Conservation (phyloP, 331 rosid genomes). For the Spiraea crenata region DNA sequence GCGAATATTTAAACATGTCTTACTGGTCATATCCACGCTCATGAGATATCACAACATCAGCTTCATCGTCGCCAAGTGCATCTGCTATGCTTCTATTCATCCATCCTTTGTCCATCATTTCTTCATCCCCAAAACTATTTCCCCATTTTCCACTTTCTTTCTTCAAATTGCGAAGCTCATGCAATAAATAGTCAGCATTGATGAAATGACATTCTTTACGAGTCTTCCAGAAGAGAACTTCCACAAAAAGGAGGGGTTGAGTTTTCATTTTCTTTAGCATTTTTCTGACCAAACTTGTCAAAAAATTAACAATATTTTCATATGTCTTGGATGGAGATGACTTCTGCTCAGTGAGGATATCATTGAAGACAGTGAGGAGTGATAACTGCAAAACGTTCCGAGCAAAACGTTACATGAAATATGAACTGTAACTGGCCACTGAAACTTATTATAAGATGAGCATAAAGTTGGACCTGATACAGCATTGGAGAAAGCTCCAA, state of each 20-base stretch:
- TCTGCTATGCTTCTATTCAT: conserved; percentile 71
- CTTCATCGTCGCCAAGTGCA: conserved; percentile 99
- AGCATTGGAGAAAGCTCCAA: conserved; percentile 87
- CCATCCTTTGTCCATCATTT: conserved; percentile 43
- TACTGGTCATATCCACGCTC: conserved; percentile 53
- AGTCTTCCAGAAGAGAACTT: conserved; percentile 87
- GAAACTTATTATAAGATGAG: conserved; percentile 3
- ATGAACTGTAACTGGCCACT: conserved; percentile 9
- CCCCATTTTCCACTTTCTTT: conserved; percentile 52
- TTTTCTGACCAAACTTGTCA: conserved; percentile 62
- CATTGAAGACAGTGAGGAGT: conserved; percentile 67
- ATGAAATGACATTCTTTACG: conserved; percentile 88
- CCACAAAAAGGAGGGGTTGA: conserved; percentile 91
- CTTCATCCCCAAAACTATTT: conserved; percentile 38
- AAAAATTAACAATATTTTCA: conserved; percentile 62
- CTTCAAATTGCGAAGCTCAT: conserved; percentile 70
- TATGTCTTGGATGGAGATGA: conserved; percentile 62
- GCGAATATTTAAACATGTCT: conserved; percentile 26
- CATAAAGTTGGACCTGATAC: conserved; percentile 65
- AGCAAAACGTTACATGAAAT: background rate
- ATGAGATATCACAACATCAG: conserved; percentile 71
- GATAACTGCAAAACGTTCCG: conserved; percentile 61
- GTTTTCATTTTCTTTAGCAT: conserved; percentile 84
- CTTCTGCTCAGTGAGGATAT: conserved; percentile 73
- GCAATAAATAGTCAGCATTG: conserved; percentile 77